Base-by-base conservation (phyloP, 192 early-diverging fungal genomes). In the Entomortierella parvispora region DNA sequence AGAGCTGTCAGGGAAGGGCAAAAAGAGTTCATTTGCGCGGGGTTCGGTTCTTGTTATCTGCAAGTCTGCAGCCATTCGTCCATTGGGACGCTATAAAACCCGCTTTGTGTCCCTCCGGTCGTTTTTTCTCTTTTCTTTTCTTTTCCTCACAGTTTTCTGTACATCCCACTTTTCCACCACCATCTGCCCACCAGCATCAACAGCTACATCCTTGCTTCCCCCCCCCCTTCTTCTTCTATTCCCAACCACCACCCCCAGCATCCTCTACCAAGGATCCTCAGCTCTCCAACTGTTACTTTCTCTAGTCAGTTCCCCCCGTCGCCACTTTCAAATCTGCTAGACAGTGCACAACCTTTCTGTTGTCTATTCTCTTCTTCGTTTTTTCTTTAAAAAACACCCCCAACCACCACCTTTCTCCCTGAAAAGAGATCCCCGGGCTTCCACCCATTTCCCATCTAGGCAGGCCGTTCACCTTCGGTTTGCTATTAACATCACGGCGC, bases 401-500 rank as follows among this genome's bases (percentile, higher is more conserved):
- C 64, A 28, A 58, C 15, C 43, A 26, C 43, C 69, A 58, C 54
- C 72, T 64, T 66, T 48, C 53, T 53, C 69, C 63, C 58, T 67
- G 55, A 80, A 77, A 68, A 51, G 52, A 50, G 52, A 37, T 50
- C 68, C 65, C 65, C 75, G 67, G 75, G 66, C 69, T 68, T 68
- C 79, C 60, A 71, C 70, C 69, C 65, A 68, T 68, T 80, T 62
- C 69, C 65, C 65, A 74, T 57, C 20, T 45, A 68, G 64, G 71
- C 71, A 75, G 71, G 58, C 71, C 71, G 71, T 75, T 50, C 64
- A 55, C 42, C 58, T 75, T 75, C 71, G 71, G 71, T 75, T 75
- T 71, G 69, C 68, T 68, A 70, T 71, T 65, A 68, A 70, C 79
- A 80, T 71, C 68, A 80, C 79, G 79, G 68, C 79, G 79, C 70